phyloP scores from a whole-genome alignment of 345 rosid species.

The Anastatica hierochuntica region DNA sequence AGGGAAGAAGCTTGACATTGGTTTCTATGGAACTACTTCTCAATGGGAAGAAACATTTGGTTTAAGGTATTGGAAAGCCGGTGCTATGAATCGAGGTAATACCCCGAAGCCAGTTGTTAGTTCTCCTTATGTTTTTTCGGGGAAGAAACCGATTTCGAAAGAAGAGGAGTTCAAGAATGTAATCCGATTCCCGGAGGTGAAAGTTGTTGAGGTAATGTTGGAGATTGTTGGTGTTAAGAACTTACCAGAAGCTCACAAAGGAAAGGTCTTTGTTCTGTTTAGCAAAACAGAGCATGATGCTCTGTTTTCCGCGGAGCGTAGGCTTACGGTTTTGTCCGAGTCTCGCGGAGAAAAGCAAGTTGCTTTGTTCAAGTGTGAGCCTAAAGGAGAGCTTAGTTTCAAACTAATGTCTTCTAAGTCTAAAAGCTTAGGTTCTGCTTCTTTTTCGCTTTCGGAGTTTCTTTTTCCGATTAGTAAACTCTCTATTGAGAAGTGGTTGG shows the following conservation, averaged over 20 bases:
- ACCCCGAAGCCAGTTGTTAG: constrained; percentile 53
- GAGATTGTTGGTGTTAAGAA: constrained; percentile 61
- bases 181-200: constrained; percentile 44
- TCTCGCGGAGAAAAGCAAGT: constrained; percentile 48
- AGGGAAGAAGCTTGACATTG: constrained; percentile 82
- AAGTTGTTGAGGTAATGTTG: constrained; percentile 48
- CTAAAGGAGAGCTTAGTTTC: constrained; percentile 64
- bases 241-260: constrained; percentile 56
- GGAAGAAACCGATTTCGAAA: constrained; percentile 24
- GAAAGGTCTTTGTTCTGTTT: constrained; percentile 46
- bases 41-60: constrained; percentile 89
- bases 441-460: constrained; percentile 49
- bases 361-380: constrained; percentile 70
- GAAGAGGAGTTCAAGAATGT: constrained; percentile 33
- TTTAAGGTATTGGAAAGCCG: constrained; percentile 78
- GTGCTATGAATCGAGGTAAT: constrained; percentile 81
- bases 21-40: constrained; percentile 79
- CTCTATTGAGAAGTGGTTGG: constrained; percentile 68
- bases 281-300: constrained; percentile 66
- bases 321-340: constrained; percentile 45
- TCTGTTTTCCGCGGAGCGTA: constrained; percentile 49
- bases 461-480: constrained; percentile 58
- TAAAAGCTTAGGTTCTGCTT: constrained; percentile 49
- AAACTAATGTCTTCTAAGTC: constrained; percentile 49
- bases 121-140: constrained; percentile 30